phyloP scores from a whole-genome alignment of 75 land plant genomes.

The Pseudotsuga menziesii region DNA sequence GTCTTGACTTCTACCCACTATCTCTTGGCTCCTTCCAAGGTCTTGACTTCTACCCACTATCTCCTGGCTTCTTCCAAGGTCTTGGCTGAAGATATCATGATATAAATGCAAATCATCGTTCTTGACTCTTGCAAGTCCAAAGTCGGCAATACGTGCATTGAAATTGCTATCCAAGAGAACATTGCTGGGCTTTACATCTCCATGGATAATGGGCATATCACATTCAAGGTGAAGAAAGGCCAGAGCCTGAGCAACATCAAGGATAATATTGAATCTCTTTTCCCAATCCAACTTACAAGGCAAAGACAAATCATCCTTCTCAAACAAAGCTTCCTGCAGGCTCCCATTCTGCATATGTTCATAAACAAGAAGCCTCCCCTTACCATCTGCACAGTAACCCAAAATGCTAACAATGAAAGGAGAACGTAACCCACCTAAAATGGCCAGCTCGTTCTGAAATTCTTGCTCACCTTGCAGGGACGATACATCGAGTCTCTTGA shows the following conservation, averaged over 20 bases:
- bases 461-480: constrained; percentile 47
- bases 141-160: constrained; percentile 69
- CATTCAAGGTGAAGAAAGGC: constrained; percentile 61
- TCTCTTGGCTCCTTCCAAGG: constrained; percentile 32
- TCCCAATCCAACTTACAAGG: constrained; percentile 43
- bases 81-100: constrained; percentile 42
- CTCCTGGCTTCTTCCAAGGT: constrained; percentile 36
- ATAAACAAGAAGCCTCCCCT: constrained; percentile 69
- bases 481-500: constrained; percentile 50
- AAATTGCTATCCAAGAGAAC: constrained; percentile 56
- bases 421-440: constrained; percentile 47
- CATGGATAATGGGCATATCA: constrained; percentile 80
- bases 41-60: constrained; percentile 13
- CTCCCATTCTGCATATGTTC: constrained; percentile 85
- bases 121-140: constrained; percentile 74
- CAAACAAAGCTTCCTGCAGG: constrained; percentile 83
- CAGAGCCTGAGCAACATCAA: constrained; percentile 60
- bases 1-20: constrained; percentile 11
- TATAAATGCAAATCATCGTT: constrained; percentile 34
- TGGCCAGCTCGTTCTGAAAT: constrained; percentile 64
- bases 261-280: constrained; percentile 42
- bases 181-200: constrained; percentile 76
- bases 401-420: constrained; percentile 67
- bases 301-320: constrained; percentile 16
- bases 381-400: constrained; percentile 54